These are phyloP conservation scores for Solanum rostratum DNA, from an alignment of 257 asterid genomes.

Conservation along the genomic window DNA sequence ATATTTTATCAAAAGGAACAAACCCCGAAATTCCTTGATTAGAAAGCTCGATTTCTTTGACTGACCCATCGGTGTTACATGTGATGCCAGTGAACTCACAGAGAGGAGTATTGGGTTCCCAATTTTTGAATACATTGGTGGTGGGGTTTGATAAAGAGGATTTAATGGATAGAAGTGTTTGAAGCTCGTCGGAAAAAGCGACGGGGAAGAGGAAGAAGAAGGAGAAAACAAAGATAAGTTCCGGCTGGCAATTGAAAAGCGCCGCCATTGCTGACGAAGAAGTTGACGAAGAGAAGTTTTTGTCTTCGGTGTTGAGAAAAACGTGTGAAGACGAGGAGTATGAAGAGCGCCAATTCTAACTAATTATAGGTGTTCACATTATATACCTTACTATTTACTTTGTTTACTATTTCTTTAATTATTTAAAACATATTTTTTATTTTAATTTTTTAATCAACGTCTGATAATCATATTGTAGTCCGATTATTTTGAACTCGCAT, in stretches of 20 bases:
- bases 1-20: conserved; percentile 35
- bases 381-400: neutral
- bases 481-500: no score
- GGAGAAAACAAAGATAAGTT: conserved; percentile 10
- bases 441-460: no score
- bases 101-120: conserved; percentile 18
- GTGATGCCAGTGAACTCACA: conserved; percentile 56
- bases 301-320: neutral
- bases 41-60: conserved; percentile 59
- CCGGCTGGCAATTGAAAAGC: conserved; percentile 9
- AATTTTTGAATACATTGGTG: conserved; percentile 41
- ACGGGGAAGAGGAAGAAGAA: conserved; percentile 16
- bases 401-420: neutral
- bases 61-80: conserved; percentile 34
- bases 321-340: conserved; percentile 13
- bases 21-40: conserved; percentile 29
- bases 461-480: no score
- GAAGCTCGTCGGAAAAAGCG: conserved; percentile 51
- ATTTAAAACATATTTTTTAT: no score
- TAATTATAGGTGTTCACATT: neutral
- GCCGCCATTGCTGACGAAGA: conserved; percentile 24
- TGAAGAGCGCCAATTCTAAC: conserved; percentile 14
- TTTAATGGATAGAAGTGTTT: conserved; percentile 47
- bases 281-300: neutral
- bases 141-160: conserved; percentile 27